Percentiles rank a stretch among this genome's conserved stretches.
Conservation (phyloP, 345 rosid species). For the Sisymbrium altissimum region DNA sequence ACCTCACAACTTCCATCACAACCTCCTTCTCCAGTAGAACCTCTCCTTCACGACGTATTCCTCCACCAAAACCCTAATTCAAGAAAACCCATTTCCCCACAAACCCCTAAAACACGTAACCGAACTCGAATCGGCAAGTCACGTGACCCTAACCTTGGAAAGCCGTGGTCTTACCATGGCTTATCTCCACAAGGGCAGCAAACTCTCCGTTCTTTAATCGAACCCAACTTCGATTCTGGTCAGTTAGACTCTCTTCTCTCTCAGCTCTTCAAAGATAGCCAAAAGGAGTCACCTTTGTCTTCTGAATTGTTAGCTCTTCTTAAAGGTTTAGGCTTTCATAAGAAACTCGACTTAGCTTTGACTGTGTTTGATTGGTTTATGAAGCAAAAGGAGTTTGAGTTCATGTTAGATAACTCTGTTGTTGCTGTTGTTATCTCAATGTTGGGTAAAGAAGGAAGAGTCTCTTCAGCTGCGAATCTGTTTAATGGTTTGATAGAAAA, state of each 20-base stretch:
- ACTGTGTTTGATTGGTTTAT: conserved; percentile 74
- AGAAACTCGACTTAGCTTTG: conserved; percentile 61
- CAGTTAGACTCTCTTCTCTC: conserved; percentile 42
- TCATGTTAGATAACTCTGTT: conserved; percentile 49
- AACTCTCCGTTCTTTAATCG: conserved; percentile 49
- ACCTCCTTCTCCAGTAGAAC: conserved; percentile 36
- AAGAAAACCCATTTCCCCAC: conserved; percentile 23
- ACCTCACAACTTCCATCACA: conserved; percentile 23
- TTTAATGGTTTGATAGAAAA: conserved; percentile 48
- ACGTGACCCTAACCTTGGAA: conserved; percentile 67
- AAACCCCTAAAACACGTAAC: conserved; percentile 28
- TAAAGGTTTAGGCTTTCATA: conserved; percentile 71
- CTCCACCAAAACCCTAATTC: conserved; percentile 36
- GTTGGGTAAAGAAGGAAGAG: conserved; percentile 64
- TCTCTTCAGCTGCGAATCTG: conserved; percentile 57
- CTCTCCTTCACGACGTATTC: conserved; percentile 45
- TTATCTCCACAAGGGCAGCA: conserved; percentile 67
- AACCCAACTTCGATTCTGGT: conserved; percentile 50
- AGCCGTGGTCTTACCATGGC: conserved; percentile 66
- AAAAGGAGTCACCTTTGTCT: not conserved
- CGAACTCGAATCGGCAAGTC: conserved; percentile 64
- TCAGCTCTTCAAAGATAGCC: conserved; percentile 39
- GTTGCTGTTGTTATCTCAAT: conserved; percentile 63
- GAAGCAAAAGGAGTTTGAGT: conserved; percentile 38
- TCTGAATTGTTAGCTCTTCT: conserved; percentile 62